Base-by-base conservation (phyloP, 805 yeast species). In the Ogataea henricii region DNA sequence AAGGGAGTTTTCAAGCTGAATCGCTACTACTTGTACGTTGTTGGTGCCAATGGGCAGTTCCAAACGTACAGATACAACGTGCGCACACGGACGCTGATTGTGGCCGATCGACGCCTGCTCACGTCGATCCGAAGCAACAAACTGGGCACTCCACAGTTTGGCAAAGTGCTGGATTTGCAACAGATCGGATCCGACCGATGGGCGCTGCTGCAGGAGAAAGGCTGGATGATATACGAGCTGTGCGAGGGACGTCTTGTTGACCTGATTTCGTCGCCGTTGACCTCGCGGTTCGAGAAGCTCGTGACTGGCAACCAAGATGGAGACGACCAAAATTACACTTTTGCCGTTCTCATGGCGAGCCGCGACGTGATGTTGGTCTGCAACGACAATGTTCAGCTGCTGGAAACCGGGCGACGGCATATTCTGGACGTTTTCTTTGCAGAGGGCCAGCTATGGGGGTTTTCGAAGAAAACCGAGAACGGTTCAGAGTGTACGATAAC, bases 201-300 rank as follows among this genome's bases (percentile, higher is more conserved):
- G 61, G 43, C 58, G 0, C 46, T 63, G 1, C 30, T 57, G 10
- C 69, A 65, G 35, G 65, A 64, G 27, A 23, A 25, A n/a, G 69
- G 69, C 12, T 65, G 68, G 67, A 45, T 54, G 2, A 46, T 64
- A 3, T 65, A 64, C 48, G 51, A 62, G 20, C 37, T 48, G 13
- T 35, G 7, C 10, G 39, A 37, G 1, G 47, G 43, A 4, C 40
- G 43, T 21, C 33, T 60, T 6, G 46, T 45, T 3, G 55, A 59
- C 16, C 20, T 56, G 7, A 48, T 59, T 2, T 60, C 64, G 2
- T 63, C 65, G 3, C 66, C 68, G 3, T 37, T 63, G 27, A 40
- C 51, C 4, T 53, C 59, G 1, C 36, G 44, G 3, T 57, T 49
- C 41, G 61, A 52, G 48, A 54, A 51, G 36, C 41, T 45, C 30